Base-by-base conservation (phyloP, 2,329 filamentous ascomycete genomes). In the Fusarium ambrosium region DNA sequence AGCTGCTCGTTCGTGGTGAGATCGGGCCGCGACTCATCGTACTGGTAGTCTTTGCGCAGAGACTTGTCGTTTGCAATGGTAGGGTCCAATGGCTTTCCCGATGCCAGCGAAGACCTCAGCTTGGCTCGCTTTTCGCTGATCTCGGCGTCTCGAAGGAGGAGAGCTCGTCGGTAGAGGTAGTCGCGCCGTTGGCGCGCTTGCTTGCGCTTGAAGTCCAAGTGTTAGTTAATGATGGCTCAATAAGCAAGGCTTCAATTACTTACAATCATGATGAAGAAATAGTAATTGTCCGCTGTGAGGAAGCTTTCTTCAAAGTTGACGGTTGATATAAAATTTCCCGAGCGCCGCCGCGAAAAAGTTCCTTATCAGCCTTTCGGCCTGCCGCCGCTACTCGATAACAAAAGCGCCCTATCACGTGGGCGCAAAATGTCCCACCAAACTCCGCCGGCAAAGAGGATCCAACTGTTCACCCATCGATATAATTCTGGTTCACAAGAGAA, bases 121-220 rank as follows among this genome's bases (percentile, higher is more conserved):
- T 97, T 94, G 43, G 95, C 93, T 79, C 96, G 89, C 83, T 98
- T 98, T 82, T 97, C 94, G 67, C 93, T 94, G 75, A 97, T 97
- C 80, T 98, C 96, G 71, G 96, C 96, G 85, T 98, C 95, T 77
- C 93, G 92, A 51, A 98, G 90, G 24, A 95, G 92, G 68, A 98
- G 89, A 41, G 97, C 96, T 80, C 94, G 92, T 70, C 96, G 92
- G 84, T 98, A 97, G 79, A 99, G 91, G 83, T 98, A 87, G 73
- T 84, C 84, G 66, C 84, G 81, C 76, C 84, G 75, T 78, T 86
- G 81, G 69, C 83, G 82, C 34, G 84, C 81, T 82, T 85, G 81
- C 77, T 85, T 86, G 62, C 85, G 84, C 83, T 84, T 37, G 20
- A 39, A 27, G 22, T 37, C 20, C 43, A 18, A 68, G 56, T 45